A percentile compares a stretch with the other conserved stretches of the same genome.
These are phyloP conservation scores for Tulasnella sp. DNA, from an alignment of 768 basidiomycete genomes.

Conservation along the genomic window DNA sequence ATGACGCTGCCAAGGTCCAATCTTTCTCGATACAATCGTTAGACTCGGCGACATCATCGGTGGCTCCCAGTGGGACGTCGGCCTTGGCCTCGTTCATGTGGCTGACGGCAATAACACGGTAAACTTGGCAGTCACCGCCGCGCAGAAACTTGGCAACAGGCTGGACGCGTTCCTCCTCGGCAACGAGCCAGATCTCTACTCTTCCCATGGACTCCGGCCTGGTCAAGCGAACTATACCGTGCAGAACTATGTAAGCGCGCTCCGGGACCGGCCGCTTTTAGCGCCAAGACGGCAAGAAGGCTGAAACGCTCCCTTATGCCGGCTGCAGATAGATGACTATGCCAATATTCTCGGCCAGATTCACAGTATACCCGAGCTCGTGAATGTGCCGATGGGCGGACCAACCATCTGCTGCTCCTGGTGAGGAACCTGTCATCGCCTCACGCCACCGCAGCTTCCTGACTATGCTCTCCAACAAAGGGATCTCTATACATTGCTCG, in stretches of 20 bases:
- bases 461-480: not conserved
- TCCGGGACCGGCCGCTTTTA: not conserved
- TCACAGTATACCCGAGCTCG: constrained; percentile 14
- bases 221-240: constrained; percentile 26
- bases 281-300: not conserved
- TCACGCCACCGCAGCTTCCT: not conserved
- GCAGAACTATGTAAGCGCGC: constrained; percentile 25
- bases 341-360: constrained; percentile 23
- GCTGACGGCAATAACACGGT: constrained; percentile 22
- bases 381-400: constrained; percentile 19
- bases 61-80: constrained; percentile 21
- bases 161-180: constrained; percentile 27
- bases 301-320: not conserved
- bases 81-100: constrained; percentile 20
- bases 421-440: not conserved
- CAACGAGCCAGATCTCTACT: constrained; percentile 29
- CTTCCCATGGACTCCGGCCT: constrained; percentile 8
- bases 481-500: constrained; percentile 20
- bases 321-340: constrained; percentile 23
- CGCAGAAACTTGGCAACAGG: not conserved
- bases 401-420: constrained; percentile 21
- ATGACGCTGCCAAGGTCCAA: not conserved
- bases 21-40: constrained; percentile 10
- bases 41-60: constrained; percentile 22
- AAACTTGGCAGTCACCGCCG: constrained; percentile 18